Evolutionary conservation across 1,284 basidiomycete species (phyloP).

Genomic region (Cryptococcus wingfieldii): DNA sequence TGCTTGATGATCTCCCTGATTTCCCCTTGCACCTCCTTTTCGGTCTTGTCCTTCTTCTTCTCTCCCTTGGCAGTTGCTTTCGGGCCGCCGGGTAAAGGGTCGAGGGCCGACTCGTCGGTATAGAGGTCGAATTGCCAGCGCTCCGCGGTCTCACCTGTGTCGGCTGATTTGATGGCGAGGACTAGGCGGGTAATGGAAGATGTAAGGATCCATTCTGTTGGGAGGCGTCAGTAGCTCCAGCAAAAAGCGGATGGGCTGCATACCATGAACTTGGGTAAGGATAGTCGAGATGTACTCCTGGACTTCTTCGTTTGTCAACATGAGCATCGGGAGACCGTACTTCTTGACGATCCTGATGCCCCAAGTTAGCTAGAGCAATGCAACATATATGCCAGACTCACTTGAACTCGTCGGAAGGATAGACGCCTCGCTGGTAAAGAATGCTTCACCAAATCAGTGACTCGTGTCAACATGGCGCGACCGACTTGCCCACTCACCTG

Average conservation of each 20-base stretch:
- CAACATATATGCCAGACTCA: conserved; percentile 10
- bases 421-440: conserved; percentile 93
- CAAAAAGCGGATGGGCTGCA: conserved; percentile 38
- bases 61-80: neutral
- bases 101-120: conserved; percentile 51
- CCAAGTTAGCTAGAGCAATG: neutral
- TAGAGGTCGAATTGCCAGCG: conserved; percentile 98
- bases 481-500: conserved; percentile 59
- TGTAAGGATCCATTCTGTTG: conserved; percentile 80
- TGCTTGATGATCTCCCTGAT: conserved; percentile 98
- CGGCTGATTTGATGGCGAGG: conserved; percentile 91
- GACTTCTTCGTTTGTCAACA: conserved; percentile 86
- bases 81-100: conserved; percentile 14
- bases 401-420: conserved; percentile 91
- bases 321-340: conserved; percentile 91
- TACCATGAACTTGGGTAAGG: conserved; percentile 82
- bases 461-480: conserved; percentile 6
- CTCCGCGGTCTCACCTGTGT: conserved; percentile 84
- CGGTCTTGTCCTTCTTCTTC: conserved; percentile 54
- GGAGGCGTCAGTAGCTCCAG: neutral
- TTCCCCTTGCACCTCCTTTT: conserved; percentile 93
- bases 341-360: conserved; percentile 87
- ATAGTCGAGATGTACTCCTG: conserved; percentile 92
- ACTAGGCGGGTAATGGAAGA: conserved; percentile 89
- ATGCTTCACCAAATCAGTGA: conserved; percentile 57